Evolutionary conservation across 257 asterid species (phyloP).

Genomic region (Eustoma russellianum): DNA sequence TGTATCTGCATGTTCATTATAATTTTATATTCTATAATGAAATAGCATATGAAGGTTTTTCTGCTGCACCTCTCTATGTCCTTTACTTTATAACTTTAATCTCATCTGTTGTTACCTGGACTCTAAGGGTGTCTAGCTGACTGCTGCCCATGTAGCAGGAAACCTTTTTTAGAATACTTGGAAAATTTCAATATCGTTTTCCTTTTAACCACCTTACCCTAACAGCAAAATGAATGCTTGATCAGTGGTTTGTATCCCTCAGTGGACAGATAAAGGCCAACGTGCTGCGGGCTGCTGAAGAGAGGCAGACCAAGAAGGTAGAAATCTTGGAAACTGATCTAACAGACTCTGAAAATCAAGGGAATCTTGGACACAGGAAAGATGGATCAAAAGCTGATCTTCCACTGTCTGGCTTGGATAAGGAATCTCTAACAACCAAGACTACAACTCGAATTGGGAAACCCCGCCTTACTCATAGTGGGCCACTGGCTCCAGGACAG

Average conservation of each 20-base stretch:
- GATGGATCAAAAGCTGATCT: slow-evolving; percentile 42
- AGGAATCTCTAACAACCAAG: slow-evolving; percentile 43
- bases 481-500: slow-evolving; percentile 72
- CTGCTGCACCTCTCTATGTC: background rate
- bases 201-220: background rate
- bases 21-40: background rate
- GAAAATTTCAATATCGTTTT: background rate
- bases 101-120: background rate
- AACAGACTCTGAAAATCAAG: slow-evolving; percentile 35
- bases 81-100: background rate
- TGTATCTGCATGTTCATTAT: background rate
- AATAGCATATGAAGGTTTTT: background rate
- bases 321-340: slow-evolving; percentile 29
- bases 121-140: background rate
- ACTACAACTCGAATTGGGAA: slow-evolving; percentile 38
- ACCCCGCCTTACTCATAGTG: slow-evolving; percentile 80
- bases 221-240: background rate
- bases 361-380: slow-evolving; percentile 26
- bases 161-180: too few species aligned
- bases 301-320: slow-evolving; percentile 29
- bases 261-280: slow-evolving; percentile 42
- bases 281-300: slow-evolving; percentile 26
- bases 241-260: slow-evolving; percentile 16
- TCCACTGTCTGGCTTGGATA: slow-evolving; percentile 39
- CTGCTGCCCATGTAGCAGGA: background rate